Evolutionary conservation across 2,329 filamentous ascomycete species (phyloP).

Genomic region (Pestalotiopsis sp.): DNA sequence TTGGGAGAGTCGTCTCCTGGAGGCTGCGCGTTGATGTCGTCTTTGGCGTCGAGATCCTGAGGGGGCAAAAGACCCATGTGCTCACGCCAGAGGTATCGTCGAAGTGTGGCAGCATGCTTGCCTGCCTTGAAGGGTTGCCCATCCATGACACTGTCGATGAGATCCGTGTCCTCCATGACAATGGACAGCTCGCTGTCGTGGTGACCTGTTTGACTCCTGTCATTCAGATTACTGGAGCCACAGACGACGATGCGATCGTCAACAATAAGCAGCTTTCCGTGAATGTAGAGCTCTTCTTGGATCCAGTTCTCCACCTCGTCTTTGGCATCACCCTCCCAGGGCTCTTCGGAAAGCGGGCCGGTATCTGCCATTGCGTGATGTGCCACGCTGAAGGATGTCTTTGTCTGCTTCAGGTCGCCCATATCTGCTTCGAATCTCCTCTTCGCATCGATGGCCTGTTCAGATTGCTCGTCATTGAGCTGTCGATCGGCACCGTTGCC

Average conservation of each 20-base stretch:
- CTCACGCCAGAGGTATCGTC: slow-evolving; percentile 85
- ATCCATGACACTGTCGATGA: slow-evolving; percentile 73
- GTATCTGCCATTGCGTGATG: slow-evolving; percentile 78
- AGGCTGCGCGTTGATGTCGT: slow-evolving; percentile 74
- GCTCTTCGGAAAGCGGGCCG: slow-evolving; percentile 65
- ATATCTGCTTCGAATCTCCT: slow-evolving; percentile 53
- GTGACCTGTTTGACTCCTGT: slow-evolving; percentile 81
- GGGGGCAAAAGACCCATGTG: slow-evolving; percentile 81
- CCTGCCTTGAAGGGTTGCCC: slow-evolving; percentile 76
- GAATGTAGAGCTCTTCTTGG: slow-evolving; percentile 94
- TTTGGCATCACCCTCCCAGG: slow-evolving; percentile 75
- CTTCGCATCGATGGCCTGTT: slow-evolving; percentile 48
- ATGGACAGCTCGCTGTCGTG: slow-evolving; percentile 92
- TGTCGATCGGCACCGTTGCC: slow-evolving; percentile 13
- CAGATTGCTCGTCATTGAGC: slow-evolving; percentile 33
- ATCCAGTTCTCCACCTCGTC: slow-evolving; percentile 86
- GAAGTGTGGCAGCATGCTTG: slow-evolving; percentile 79
- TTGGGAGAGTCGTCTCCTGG: slow-evolving; percentile 69
- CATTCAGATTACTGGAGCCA: slow-evolving; percentile 89
- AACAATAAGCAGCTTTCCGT: slow-evolving; percentile 86
- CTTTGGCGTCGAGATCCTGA: slow-evolving; percentile 65
- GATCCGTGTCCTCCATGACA: slow-evolving; percentile 81
- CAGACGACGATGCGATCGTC: slow-evolving; percentile 86
- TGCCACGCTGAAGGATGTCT: slow-evolving; percentile 59
- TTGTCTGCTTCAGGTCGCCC: slow-evolving; percentile 34